Conservation (phyloP, 768 basidiomycete species). For the Russula vinacea region DNA sequence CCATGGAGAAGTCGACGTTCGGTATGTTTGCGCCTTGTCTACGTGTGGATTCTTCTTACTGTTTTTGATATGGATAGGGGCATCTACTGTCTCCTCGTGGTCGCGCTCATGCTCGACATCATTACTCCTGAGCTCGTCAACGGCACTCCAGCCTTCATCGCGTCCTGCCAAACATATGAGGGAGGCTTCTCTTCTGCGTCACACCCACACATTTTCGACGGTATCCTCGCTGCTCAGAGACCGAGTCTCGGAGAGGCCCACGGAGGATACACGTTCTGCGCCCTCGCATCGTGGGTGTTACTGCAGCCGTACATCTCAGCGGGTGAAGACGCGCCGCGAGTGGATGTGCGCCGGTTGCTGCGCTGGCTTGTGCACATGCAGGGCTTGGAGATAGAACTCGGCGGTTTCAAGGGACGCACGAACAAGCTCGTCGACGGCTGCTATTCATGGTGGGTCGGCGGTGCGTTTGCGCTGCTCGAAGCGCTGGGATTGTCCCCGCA, state of each 20-base stretch:
- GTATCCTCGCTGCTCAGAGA: constrained; percentile 36
- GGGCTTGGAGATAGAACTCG: constrained; percentile 74
- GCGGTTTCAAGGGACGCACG: constrained; percentile 89
- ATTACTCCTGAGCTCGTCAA: constrained; percentile 83
- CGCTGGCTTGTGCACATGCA: constrained; percentile 89
- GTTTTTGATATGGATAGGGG: constrained; percentile 51
- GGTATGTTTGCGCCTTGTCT: constrained; percentile 46
- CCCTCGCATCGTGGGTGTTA: constrained; percentile 79
- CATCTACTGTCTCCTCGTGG: constrained; percentile 85
- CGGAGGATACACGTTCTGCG: constrained; percentile 96
- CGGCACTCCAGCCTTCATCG: constrained; percentile 75
- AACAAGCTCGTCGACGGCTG: constrained; percentile 99
- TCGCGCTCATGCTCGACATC: constrained; percentile 78
- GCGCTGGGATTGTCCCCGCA: constrained; percentile 45
- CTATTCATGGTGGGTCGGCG: constrained; percentile 99
- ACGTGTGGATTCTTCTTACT: neutral
- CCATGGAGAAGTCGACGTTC: constrained; percentile 90
- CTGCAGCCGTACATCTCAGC: constrained; percentile 53
- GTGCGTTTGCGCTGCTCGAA: constrained; percentile 75
- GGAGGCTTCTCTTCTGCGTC: constrained; percentile 88
- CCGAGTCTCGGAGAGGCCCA: constrained; percentile 93
- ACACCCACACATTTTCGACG: constrained; percentile 54
- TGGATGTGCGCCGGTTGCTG: constrained; percentile 60
- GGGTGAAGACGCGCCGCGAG: constrained; percentile 37
- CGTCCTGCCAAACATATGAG: constrained; percentile 94